Percentiles rank a stretch among this genome's conserved stretches.
Conservation (phyloP, 768 basidiomycete genomes). For the Crassisporium funariophilum region DNA sequence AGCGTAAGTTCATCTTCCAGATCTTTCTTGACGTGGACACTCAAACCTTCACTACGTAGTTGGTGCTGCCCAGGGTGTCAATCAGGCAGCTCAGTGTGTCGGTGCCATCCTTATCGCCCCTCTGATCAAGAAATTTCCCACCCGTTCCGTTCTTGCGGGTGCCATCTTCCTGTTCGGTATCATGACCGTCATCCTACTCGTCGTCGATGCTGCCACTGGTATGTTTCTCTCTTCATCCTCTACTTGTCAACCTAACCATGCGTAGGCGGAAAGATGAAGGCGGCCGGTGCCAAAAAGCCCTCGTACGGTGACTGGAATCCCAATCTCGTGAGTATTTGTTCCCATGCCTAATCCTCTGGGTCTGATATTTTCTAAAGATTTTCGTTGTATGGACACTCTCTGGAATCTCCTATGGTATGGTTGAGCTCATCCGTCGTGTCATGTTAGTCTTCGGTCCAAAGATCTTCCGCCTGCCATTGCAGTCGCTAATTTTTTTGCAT, state of each 20-base stretch:
- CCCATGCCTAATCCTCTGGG: neutral
- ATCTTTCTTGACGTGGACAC: neutral
- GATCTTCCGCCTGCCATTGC: neutral
- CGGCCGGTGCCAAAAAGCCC: conserved; percentile 14
- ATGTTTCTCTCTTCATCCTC: neutral
- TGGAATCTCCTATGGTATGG: conserved; percentile 36
- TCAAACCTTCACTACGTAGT: conserved; percentile 17
- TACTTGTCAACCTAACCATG: neutral
- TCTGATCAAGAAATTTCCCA: conserved; percentile 31
- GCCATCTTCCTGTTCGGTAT: conserved; percentile 30
- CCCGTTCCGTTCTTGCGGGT: conserved; percentile 28
- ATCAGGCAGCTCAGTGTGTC: conserved; percentile 37
- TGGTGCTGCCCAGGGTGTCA: conserved; percentile 32
- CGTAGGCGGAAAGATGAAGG: conserved; percentile 30
- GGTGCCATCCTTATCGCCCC: conserved; percentile 37
- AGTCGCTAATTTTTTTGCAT: neutral
- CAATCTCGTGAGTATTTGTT: conserved; percentile 22
- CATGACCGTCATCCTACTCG: conserved; percentile 33
- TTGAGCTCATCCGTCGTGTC: conserved; percentile 37
- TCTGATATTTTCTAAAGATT: conserved; percentile 17
- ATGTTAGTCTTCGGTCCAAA: conserved; percentile 21
- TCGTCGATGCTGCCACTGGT: conserved; percentile 34
- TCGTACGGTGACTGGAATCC: conserved; percentile 31
- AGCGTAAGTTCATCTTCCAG: conserved; percentile 20
- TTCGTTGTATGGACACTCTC: conserved; percentile 35